These are phyloP conservation scores for Pythium monospermum DNA, from an alignment of 352 stramenopile species.

Conservation along the genomic window DNA sequence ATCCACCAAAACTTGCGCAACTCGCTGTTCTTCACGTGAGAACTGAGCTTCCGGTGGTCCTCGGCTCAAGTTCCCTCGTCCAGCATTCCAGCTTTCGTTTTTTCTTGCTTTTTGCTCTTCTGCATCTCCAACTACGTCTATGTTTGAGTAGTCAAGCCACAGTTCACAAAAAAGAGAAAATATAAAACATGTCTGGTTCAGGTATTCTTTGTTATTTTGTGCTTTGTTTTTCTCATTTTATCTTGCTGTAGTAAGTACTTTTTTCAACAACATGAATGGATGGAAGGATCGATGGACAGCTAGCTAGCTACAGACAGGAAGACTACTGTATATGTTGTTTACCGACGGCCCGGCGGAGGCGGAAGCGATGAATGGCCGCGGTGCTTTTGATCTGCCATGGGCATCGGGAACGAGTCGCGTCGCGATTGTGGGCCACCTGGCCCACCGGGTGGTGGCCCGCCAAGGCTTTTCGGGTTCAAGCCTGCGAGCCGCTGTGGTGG, in stretches of 20 bases:
- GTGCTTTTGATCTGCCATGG: conserved; percentile 70
- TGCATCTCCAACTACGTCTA: too few species aligned
- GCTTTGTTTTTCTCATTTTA: too few species aligned
- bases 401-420: conserved; percentile 69
- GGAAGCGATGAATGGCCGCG: conserved; percentile 57
- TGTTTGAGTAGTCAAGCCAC: too few species aligned
- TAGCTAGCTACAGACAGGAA: too few species aligned
- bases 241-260: too few species aligned
- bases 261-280: too few species aligned
- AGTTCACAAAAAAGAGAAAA: too few species aligned
- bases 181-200: too few species aligned
- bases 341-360: conserved; percentile 62
- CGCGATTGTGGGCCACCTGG: conserved; percentile 29
- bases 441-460: conserved; percentile 37
- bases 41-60: too few species aligned
- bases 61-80: neutral
- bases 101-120: neutral
- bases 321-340: too few species aligned
- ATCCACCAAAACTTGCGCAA: conserved; percentile 14
- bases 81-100: neutral
- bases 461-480: conserved; percentile 72
- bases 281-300: too few species aligned
- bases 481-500: conserved; percentile 54
- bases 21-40: conserved; percentile 17
- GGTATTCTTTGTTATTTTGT: too few species aligned